Conservation (phyloP, 2,329 filamentous ascomycete species). For the Colletotrichum plurivorum region DNA sequence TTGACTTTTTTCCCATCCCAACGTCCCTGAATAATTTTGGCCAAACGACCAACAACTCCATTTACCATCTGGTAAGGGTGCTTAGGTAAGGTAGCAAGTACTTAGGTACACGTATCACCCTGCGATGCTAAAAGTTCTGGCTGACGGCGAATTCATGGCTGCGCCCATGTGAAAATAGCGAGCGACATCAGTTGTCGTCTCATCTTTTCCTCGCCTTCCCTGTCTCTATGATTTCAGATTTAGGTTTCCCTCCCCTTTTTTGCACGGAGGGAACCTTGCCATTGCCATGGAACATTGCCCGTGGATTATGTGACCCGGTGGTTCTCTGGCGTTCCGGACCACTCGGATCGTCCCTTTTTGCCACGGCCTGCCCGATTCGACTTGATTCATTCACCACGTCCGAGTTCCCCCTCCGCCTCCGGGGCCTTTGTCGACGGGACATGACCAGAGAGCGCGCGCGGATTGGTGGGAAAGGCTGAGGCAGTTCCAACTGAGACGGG, state of each 20-base stretch:
- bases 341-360: slow-evolving; percentile 41
- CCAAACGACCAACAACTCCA: background rate
- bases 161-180: slow-evolving; percentile 23
- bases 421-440: slow-evolving; percentile 21
- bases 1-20: slow-evolving; percentile 38
- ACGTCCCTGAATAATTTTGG: slow-evolving; percentile 16
- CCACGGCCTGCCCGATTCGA: slow-evolving; percentile 43
- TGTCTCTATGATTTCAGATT: slow-evolving; percentile 1
- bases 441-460: background rate
- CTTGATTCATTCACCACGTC: slow-evolving; percentile 34
- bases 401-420: slow-evolving; percentile 16
- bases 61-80: too few relatives aligned
- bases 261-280: too few relatives aligned
- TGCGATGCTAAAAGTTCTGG: too few relatives aligned
- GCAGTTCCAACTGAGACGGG: slow-evolving; percentile 8
- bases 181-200: slow-evolving; percentile 20
- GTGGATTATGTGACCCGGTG: slow-evolving; percentile 3
- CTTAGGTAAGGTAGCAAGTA: too few relatives aligned
- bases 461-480: slow-evolving; percentile 22
- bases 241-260: background rate
- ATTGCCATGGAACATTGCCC: background rate
- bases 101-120: too few relatives aligned
- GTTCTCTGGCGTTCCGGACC: slow-evolving; percentile 37
- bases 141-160: background rate
- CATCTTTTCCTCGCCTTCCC: background rate